Percentiles rank a stretch among this genome's conserved stretches.
Evolutionary conservation across 2,329 filamentous ascomycete species (phyloP).

Genomic region (Trichoderma harzianum): DNA sequence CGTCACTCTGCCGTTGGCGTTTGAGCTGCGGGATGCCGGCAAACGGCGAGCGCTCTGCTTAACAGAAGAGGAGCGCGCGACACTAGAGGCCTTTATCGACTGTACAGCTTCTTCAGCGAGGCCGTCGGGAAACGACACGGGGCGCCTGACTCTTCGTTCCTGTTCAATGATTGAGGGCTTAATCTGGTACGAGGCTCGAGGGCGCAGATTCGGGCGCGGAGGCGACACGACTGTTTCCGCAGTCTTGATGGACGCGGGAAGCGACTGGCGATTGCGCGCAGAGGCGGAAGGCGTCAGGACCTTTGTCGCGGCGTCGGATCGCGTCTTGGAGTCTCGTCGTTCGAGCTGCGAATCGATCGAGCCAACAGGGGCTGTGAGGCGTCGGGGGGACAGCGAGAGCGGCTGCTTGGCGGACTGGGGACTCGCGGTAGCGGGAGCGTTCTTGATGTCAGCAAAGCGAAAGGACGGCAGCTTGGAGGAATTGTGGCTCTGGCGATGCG

Average conservation of each 20-base stretch:
- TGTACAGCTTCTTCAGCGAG: slow-evolving; percentile 20
- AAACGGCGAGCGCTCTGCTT: slow-evolving; percentile 38
- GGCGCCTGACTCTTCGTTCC: slow-evolving; percentile 14
- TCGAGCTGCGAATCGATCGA: slow-evolving; percentile 13
- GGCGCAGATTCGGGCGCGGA: slow-evolving; percentile 14
- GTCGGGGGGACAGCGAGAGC: slow-evolving; percentile 9
- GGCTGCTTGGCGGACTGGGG: slow-evolving; percentile 24
- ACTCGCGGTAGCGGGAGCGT: slow-evolving; percentile 24
- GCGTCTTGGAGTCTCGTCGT: slow-evolving; percentile 2
- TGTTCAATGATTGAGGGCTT: slow-evolving; percentile 13
- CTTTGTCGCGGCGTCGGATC: neutral
- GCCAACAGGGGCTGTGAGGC: slow-evolving; percentile 16
- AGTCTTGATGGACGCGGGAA: neutral
- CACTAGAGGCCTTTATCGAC: slow-evolving; percentile 25
- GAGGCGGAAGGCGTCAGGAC: neutral
- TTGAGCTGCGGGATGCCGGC: slow-evolving; percentile 34
- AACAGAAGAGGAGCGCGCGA: slow-evolving; percentile 27
- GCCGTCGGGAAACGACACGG: slow-evolving; percentile 19
- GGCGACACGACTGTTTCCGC: neutral
- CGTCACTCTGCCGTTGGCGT: slow-evolving; percentile 31
- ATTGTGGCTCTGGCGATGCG: slow-evolving; percentile 52
- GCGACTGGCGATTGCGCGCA: slow-evolving; percentile 8
- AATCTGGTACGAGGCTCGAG: slow-evolving; percentile 20
- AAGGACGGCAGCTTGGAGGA: slow-evolving; percentile 55
- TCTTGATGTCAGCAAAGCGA: slow-evolving; percentile 50